Percentiles rank a stretch among this genome's conserved stretches.
phyloP scores from a whole-genome alignment of 2,329 filamentous ascomycete species.

The Calonectria pauciramosa region DNA sequence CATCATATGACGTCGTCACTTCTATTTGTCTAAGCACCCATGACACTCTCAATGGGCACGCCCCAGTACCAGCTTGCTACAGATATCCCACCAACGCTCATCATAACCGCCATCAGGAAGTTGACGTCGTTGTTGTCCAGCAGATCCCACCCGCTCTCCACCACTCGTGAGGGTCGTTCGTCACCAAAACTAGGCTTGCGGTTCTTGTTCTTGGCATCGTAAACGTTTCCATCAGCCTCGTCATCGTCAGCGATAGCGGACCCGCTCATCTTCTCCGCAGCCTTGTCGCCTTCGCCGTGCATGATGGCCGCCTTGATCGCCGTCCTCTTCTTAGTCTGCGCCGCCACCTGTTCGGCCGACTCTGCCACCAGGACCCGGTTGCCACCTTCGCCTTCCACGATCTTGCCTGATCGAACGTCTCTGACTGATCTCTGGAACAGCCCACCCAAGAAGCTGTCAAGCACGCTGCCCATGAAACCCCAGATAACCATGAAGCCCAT shows the following conservation, averaged over 20 bases:
- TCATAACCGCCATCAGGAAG: conserved; percentile 86
- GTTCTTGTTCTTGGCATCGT: conserved; percentile 64
- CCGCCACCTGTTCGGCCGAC: conserved; percentile 41
- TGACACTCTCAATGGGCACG: conserved; percentile 62
- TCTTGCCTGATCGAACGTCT: conserved; percentile 85
- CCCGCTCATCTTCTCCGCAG: conserved; percentile 53
- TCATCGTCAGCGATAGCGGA: conserved; percentile 53
- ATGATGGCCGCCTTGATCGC: conserved; percentile 58
- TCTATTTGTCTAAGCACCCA: conserved; percentile 45
- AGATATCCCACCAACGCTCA: conserved; percentile 84
- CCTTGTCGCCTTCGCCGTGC: conserved; percentile 59
- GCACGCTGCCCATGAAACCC: conserved; percentile 83
- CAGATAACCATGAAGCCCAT: conserved; percentile 75
- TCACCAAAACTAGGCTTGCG: conserved; percentile 67
- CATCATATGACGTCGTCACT: conserved; percentile 42
- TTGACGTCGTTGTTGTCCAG: conserved; percentile 98
- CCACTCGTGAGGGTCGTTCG: conserved; percentile 71
- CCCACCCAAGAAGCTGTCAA: conserved; percentile 91
- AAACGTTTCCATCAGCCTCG: conserved; percentile 56
- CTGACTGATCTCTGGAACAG: conserved; percentile 88
- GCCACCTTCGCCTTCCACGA: conserved; percentile 89
- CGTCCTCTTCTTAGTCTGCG: conserved; percentile 49
- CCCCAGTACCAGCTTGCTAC: conserved; percentile 73
- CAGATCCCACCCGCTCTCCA: conserved; percentile 78
- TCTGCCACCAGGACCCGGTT: conserved; percentile 66